A percentile compares a stretch with the other conserved stretches of the same genome.
phyloP scores from a whole-genome alignment of 129 eudicot genomes.

The Artemisia annua region DNA sequence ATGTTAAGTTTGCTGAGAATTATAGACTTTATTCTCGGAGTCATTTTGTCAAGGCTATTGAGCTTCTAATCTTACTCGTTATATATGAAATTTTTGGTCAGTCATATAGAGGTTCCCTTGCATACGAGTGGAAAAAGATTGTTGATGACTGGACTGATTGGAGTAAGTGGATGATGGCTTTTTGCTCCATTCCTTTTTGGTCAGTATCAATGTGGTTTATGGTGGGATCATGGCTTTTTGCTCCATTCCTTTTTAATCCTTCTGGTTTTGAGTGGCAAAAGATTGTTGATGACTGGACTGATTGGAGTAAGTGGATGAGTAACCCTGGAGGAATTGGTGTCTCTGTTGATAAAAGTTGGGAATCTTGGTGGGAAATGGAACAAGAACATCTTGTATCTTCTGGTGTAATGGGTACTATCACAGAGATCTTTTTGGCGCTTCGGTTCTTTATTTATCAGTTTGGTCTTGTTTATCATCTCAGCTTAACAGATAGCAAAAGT shows the following conservation, averaged over 20 bases:
- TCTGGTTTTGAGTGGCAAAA: slow-evolving; percentile 99
- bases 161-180: slow-evolving; percentile 99
- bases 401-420: slow-evolving; percentile 66
- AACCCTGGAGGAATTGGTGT: slow-evolving; percentile 95
- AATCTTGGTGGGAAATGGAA: slow-evolving; percentile 98
- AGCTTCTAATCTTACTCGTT: not conserved
- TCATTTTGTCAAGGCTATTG: no score
- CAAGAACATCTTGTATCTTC: slow-evolving; percentile 79
- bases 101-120: no score
- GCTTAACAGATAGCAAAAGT: slow-evolving; percentile 52
- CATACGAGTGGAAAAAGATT: slow-evolving; percentile 71
- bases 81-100: no score
- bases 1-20: slow-evolving; percentile 91
- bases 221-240: no score
- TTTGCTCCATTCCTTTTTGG: no score
- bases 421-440: slow-evolving; percentile 72
- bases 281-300: slow-evolving; percentile 94
- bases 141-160: slow-evolving; percentile 97
- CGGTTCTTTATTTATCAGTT: slow-evolving; percentile 83
- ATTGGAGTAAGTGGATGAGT: slow-evolving; percentile 92
- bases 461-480: slow-evolving; percentile 91
- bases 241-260: slow-evolving; percentile 93
- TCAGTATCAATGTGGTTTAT: no score
- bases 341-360: slow-evolving; percentile 93
- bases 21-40: slow-evolving; percentile 45